Base-by-base conservation (phyloP, 345 rosid genomes). In the Noccaea caerulescens region DNA sequence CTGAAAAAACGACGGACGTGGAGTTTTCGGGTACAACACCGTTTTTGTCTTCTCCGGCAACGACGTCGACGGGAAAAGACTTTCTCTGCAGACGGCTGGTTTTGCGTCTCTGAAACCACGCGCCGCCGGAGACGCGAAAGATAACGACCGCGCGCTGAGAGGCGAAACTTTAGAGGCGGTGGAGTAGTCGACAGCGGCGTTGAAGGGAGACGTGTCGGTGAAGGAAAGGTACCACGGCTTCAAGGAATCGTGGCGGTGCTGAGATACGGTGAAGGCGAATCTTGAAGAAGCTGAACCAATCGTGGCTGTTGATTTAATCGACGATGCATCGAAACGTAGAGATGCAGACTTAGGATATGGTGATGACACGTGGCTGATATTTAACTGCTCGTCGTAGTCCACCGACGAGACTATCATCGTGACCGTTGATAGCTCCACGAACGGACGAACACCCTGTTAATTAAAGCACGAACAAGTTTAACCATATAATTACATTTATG, bases 151-250 rank as follows among this genome's bases (percentile, higher is more conserved):
- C 1, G 84, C 86, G 38, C 83, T 89, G 56, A 82, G 76, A 0
- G 98, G 97, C 3, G 98, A 89, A 66, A 86, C 84, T 8, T 69
- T 44, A 4, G 91, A 85, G 6, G 0, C 89, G 84, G 9, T 86
- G 86, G 34, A 81, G 9, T 52, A 81, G 9, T 52, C 6, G 0
- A 72, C 75, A 20, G 80, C 83, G 8, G 80, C 82, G 69, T 82
- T 81, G 38, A 80, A 65, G 0, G 86, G 41, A 20, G 96, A 76
- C 46, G 89, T 62, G 83, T 88, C 90, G 13, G 88, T 79, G 69
- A 94, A 63, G 4, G 87, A 75, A n/a, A 94, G 93, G 74, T 91
- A 72, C 99, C 98, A 94, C 1, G 98, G 99, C 77, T 94, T 94
- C 58, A 91, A 84, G 0, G 96, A 87, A 25, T 25, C 27, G 3